These are phyloP conservation scores for Scortechinia acanthostroma DNA, from an alignment of 2,329 filamentous ascomycete genomes.

Conservation along the genomic window DNA sequence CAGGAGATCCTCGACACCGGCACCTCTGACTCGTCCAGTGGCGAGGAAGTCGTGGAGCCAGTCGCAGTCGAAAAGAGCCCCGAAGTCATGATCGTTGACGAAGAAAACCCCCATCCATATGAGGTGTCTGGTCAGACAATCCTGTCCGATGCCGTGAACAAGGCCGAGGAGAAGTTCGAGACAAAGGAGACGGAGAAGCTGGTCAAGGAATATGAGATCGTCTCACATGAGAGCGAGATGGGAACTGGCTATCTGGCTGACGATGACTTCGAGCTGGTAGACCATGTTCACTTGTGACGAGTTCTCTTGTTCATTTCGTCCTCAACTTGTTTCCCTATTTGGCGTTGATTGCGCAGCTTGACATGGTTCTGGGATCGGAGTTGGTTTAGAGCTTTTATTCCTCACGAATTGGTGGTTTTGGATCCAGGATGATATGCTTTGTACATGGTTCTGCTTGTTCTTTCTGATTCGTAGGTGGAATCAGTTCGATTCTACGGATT, in stretches of 20 bases:
- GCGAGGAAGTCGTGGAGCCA: too few species aligned
- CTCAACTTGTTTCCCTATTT: too few species aligned
- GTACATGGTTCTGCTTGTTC: too few species aligned
- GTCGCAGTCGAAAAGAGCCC: too few species aligned
- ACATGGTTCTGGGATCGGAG: too few species aligned
- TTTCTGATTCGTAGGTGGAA: too few species aligned
- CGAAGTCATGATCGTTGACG: too few species aligned
- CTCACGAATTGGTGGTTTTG: too few species aligned
- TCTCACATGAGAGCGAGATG: slow-evolving; percentile 28
- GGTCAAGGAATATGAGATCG: slow-evolving; percentile 51
- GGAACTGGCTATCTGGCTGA: slow-evolving; percentile 22
- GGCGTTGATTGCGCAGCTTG: too few species aligned
- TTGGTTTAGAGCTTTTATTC: too few species aligned
- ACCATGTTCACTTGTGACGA: slow-evolving; percentile 16
- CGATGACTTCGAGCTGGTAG: slow-evolving; percentile 29
- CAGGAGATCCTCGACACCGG: slow-evolving; percentile 18
- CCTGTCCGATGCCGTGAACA: slow-evolving; percentile 42
- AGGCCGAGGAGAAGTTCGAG: slow-evolving; percentile 52
- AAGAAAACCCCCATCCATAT: not conserved
- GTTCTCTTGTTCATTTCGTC: not conserved
- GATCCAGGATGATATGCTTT: too few species aligned
- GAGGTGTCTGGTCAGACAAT: slow-evolving; percentile 19
- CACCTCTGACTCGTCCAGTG: slow-evolving; percentile 14
- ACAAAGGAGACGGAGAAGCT: slow-evolving; percentile 51
- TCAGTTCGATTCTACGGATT: too few species aligned